These are phyloP conservation scores for Cryphonectria parasitica DNA, from an alignment of 2,329 filamentous ascomycete species.

Conservation along the genomic window DNA sequence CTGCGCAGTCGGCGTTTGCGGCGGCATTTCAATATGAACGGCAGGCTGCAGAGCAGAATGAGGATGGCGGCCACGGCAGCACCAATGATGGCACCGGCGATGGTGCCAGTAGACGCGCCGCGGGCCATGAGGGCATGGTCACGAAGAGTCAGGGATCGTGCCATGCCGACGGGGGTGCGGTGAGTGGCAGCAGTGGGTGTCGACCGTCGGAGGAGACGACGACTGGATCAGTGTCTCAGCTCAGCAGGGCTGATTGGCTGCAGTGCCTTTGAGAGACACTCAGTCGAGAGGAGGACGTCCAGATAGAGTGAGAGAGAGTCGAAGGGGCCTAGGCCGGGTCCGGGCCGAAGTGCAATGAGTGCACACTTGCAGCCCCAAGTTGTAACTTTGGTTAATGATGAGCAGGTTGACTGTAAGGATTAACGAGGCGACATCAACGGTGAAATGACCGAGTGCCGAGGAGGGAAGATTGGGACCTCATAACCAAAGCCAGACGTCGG, in stretches of 20 bases:
- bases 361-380: neutral
- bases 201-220: conserved; percentile 11
- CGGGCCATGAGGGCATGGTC: conserved; percentile 30
- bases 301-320: neutral
- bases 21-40: conserved; percentile 39
- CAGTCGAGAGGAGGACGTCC: neutral
- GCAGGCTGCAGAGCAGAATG: conserved; percentile 39
- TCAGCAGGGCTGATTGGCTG: conserved; percentile 16
- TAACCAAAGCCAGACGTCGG: conserved; percentile 15
- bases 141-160: conserved; percentile 16
- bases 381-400: neutral
- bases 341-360: conserved; percentile 6
- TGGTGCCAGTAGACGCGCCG: conserved; percentile 33
- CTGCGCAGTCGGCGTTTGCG: conserved; percentile 31
- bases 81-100: conserved; percentile 42
- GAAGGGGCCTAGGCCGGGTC: conserved; percentile 5
- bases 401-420: neutral
- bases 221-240: conserved; percentile 24
- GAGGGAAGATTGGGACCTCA: conserved; percentile 20
- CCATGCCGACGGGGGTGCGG: conserved; percentile 19
- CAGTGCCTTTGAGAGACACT: neutral
- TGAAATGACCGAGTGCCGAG: conserved; percentile 24
- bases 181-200: conserved; percentile 6
- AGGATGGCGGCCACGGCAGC: conserved; percentile 37
- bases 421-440: conserved; percentile 18